These are phyloP conservation scores for Centella asiatica DNA, from an alignment of 129 eudicot species.

Conservation along the genomic window DNA sequence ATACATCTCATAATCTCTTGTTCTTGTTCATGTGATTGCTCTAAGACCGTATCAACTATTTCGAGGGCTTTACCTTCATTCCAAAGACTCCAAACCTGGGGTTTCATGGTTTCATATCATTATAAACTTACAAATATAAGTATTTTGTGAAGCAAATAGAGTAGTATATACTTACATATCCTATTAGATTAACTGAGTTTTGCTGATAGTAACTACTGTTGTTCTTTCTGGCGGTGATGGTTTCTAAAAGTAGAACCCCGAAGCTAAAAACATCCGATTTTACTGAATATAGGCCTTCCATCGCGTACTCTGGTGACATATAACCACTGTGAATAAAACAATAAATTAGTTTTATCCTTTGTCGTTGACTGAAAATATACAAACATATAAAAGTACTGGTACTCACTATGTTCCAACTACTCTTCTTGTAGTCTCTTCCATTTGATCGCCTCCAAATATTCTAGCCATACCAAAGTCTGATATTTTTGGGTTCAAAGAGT, in stretches of 20 bases:
- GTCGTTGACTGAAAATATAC: neutral
- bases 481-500: constrained; percentile 3
- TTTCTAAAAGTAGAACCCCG: constrained; percentile 3
- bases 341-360: too few species aligned
- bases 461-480: constrained; percentile 15
- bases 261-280: constrained; percentile 10
- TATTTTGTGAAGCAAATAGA: too few species aligned
- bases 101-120: neutral
- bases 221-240: neutral
- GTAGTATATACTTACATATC: neutral
- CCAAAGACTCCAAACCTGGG: constrained; percentile 9
- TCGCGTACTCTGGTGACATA: constrained; percentile 7
- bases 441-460: constrained; percentile 5
- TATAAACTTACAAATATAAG: too few species aligned
- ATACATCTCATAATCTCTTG: neutral
- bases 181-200: neutral
- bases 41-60: neutral
- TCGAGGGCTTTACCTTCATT: neutral
- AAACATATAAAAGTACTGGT: neutral
- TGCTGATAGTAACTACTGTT: neutral
- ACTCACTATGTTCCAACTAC: constrained; percentile 11
- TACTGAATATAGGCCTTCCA: constrained; percentile 1
- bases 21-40: neutral
- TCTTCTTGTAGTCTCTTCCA: neutral
- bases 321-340: constrained; percentile 6